Base-by-base conservation (phyloP, 1,139 yeast genomes). In the Meyerozyma guilliermondii region DNA sequence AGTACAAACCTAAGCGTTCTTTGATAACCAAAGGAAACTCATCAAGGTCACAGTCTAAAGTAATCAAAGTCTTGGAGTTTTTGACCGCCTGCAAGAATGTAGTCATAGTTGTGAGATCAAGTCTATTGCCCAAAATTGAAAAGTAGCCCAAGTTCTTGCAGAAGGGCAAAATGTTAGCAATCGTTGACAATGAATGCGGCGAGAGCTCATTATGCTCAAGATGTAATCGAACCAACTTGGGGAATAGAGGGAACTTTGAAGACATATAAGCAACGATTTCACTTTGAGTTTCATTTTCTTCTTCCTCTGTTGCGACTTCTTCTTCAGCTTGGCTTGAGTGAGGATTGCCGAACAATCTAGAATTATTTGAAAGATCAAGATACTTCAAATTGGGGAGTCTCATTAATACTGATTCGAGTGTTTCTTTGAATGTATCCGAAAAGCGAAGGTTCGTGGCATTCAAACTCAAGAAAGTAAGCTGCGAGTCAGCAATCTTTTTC, bases 351-450 rank as follows among this genome's bases (percentile, higher is more conserved):
- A 84, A 83, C 13, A 84, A 60, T 41, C 69, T 65, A 29, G 78
- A 76, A 56, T 84, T 85, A 47, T 82, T 81, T 3, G 89, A 83
- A 16, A 84, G 53, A 57, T 85, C 92, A 47, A 85, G 63, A 57
- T 81, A 84, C 52, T 71, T 74, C 52, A 85, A 68, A 39, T 73
- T 69, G 17, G 81, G 83, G 24, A 81, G 65, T 39, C 50, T 62
- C 48, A 69, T 45, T 8, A 70, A 47, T 9, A 71, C 50, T 0
- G 48, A 51, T 42, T 69, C 75, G 45, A 66, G 54, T 5, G 64
- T 55, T 40, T 56, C 61, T 43, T 61, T 66, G 47, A 70, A 69
- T 5, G 49, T 43, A 9, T 63, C 65, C 8, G 62, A 55, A 46
- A 66, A 69, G 29, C 49, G 43, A 18, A 76, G 54, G 47, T 76